These are phyloP conservation scores for Aspergillus piperis DNA, from an alignment of 2,329 filamentous ascomycete genomes.

Conservation along the genomic window DNA sequence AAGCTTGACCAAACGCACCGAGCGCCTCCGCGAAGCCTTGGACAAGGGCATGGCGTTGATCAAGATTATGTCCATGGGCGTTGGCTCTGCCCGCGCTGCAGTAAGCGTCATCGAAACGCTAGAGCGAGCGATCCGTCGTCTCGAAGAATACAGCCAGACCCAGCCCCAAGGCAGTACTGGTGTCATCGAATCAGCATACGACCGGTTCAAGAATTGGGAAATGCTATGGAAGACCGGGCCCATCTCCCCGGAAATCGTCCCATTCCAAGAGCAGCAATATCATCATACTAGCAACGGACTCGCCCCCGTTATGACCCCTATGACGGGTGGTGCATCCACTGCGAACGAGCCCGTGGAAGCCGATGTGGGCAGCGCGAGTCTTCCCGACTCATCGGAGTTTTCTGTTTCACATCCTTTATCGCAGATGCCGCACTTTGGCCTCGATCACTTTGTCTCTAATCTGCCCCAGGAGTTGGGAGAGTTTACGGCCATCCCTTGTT, in stretches of 20 bases:
- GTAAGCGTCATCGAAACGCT: conserved; percentile 57
- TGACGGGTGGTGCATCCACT: conserved; percentile 21
- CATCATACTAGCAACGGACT: conserved; percentile 9
- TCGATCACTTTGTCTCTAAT: conserved; percentile 44
- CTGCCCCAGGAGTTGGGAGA: conserved; percentile 44
- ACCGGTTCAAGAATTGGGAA: conserved; percentile 56
- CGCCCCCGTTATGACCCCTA: conserved; percentile 24
- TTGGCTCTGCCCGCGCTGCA: conserved; percentile 56
- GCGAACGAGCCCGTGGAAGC: conserved; percentile 23
- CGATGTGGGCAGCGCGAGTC: conserved; percentile 24
- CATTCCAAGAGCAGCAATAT: conserved; percentile 28
- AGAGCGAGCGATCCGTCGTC: conserved; percentile 50
- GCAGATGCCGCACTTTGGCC: conserved; percentile 37
- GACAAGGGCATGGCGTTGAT: conserved; percentile 55
- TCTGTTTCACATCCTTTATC: conserved; percentile 32
- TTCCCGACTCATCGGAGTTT: conserved; percentile 30
- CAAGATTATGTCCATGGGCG: conserved; percentile 56
- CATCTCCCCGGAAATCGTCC: conserved; percentile 34
- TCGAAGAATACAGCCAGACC: conserved; percentile 47
- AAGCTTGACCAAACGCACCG: conserved; percentile 42
- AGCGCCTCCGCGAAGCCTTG: conserved; percentile 48
- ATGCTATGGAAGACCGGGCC: conserved; percentile 51
- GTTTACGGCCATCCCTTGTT: conserved; percentile 44
- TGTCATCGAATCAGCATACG: conserved; percentile 51
- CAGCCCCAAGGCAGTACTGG: conserved; percentile 35